These are phyloP conservation scores for Holtermannia corniformis DNA, from an alignment of 768 basidiomycete species.

Conservation along the genomic window DNA sequence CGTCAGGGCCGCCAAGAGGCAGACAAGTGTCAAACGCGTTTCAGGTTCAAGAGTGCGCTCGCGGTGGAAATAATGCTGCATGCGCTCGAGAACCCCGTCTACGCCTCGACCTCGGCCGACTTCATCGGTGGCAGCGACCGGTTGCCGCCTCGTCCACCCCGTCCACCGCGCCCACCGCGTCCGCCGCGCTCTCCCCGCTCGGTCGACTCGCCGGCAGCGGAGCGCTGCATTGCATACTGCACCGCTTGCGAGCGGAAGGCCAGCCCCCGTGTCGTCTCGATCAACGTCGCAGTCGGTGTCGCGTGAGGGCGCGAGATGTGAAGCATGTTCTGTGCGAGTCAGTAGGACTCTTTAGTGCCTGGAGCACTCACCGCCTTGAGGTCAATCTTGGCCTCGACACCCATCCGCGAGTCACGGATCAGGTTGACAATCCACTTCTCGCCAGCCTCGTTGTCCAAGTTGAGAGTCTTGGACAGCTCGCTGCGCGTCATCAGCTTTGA, in stretches of 20 bases:
- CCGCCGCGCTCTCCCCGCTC: slow-evolving; percentile 14
- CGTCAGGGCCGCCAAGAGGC: neutral
- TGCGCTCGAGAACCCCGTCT: neutral
- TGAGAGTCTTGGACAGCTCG: slow-evolving; percentile 84
- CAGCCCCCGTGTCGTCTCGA: slow-evolving; percentile 88
- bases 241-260: slow-evolving; percentile 83
- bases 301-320: slow-evolving; percentile 83
- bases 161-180: slow-evolving; percentile 15
- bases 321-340: slow-evolving; percentile 67
- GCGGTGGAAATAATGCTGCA: no score
- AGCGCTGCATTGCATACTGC: slow-evolving; percentile 58
- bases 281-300: slow-evolving; percentile 85
- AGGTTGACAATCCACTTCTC: slow-evolving; percentile 99
- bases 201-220: slow-evolving; percentile 16
- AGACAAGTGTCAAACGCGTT: no score
- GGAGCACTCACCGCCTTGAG: slow-evolving; percentile 64
- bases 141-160: slow-evolving; percentile 10
- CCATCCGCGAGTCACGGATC: slow-evolving; percentile 93
- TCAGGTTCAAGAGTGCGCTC: no score
- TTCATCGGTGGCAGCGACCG: neutral
- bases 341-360: no score
- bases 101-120: neutral
- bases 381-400: slow-evolving; percentile 94
- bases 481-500: slow-evolving; percentile 43
- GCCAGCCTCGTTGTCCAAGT: slow-evolving; percentile 86